These are phyloP conservation scores for Ganoderma leucocontextum DNA, from an alignment of 1,284 basidiomycete genomes.

Conservation along the genomic window DNA sequence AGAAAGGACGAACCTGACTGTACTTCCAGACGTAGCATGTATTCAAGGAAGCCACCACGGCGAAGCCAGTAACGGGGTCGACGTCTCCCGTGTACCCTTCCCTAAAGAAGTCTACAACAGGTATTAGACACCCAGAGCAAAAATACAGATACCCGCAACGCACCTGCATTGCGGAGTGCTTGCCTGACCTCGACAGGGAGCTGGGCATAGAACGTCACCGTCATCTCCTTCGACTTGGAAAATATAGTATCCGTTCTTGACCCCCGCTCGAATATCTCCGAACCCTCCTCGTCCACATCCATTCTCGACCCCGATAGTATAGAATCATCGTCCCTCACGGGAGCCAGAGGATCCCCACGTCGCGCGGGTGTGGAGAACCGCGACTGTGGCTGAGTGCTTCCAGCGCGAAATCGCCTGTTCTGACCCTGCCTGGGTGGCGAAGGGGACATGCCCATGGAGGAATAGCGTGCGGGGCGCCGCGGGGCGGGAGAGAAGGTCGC, in stretches of 20 bases:
- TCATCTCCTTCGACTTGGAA: conserved; percentile 76
- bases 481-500: conserved; percentile 43
- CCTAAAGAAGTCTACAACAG: conserved; percentile 64
- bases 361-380: conserved; percentile 42
- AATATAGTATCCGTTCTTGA: conserved; percentile 61
- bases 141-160: conserved; percentile 27
- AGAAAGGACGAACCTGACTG: conserved; percentile 57
- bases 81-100: conserved; percentile 76
- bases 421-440: conserved; percentile 32
- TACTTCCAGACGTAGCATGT: conserved; percentile 88
- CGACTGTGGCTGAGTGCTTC: conserved; percentile 39
- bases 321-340: conserved; percentile 46
- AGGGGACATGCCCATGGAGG: conserved; percentile 36
- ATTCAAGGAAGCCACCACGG: conserved; percentile 71
- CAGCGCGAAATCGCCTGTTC: conserved; percentile 32
- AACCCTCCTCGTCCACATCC: conserved; percentile 66
- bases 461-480: conserved; percentile 39
- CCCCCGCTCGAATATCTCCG: conserved; percentile 41
- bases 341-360: conserved; percentile 20
- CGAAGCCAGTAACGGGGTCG: conserved; percentile 75
- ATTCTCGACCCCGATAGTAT: conserved; percentile 53
- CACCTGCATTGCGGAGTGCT: conserved; percentile 71
- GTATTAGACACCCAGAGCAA: background rate
- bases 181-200: conserved; percentile 80
- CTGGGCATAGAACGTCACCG: conserved; percentile 72